Percentiles rank a stretch among this genome's conserved stretches.
Evolutionary conservation across 768 basidiomycete genomes (phyloP).

Genomic region (Termitomyces sp.): DNA sequence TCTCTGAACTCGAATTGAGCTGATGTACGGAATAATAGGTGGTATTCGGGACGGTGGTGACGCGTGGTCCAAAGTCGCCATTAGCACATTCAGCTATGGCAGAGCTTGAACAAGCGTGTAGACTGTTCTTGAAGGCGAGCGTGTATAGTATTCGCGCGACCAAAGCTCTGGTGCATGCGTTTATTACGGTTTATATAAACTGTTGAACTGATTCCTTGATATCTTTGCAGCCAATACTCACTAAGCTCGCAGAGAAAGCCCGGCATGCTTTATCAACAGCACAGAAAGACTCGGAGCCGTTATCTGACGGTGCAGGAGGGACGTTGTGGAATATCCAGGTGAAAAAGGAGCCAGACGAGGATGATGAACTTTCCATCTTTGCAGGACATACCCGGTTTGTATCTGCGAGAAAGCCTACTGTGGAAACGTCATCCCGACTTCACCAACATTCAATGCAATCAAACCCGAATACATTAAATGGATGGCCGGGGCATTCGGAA

Average conservation of each 20-base stretch:
- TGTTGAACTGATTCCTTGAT: background rate
- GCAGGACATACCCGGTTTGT: conserved; percentile 64
- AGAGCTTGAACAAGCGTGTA: conserved; percentile 63
- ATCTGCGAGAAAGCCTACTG: conserved; percentile 31
- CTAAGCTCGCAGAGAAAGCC: conserved; percentile 61
- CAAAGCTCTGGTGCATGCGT: conserved; percentile 52
- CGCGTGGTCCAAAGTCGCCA: conserved; percentile 63
- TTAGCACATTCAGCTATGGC: conserved; percentile 62
- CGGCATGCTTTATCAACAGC: conserved; percentile 45
- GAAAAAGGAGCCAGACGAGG: conserved; percentile 43
- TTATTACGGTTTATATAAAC: background rate
- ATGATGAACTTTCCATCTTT: conserved; percentile 67
- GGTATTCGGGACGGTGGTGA: conserved; percentile 76
- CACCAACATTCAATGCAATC: background rate
- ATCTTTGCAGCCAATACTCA: conserved; percentile 47
- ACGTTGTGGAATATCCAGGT: conserved; percentile 45
- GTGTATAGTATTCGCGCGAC: conserved; percentile 54
- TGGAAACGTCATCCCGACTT: background rate
- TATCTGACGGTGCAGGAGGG: conserved; percentile 28
- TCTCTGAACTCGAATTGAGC: background rate
- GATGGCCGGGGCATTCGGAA: background rate
- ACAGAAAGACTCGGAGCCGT: conserved; percentile 27
- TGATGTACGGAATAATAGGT: conserved; percentile 33
- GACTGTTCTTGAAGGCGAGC: conserved; percentile 62
- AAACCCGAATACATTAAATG: background rate